phyloP scores from a whole-genome alignment of 2,329 filamentous ascomycete species.

The Fusarium austroafricanum region DNA sequence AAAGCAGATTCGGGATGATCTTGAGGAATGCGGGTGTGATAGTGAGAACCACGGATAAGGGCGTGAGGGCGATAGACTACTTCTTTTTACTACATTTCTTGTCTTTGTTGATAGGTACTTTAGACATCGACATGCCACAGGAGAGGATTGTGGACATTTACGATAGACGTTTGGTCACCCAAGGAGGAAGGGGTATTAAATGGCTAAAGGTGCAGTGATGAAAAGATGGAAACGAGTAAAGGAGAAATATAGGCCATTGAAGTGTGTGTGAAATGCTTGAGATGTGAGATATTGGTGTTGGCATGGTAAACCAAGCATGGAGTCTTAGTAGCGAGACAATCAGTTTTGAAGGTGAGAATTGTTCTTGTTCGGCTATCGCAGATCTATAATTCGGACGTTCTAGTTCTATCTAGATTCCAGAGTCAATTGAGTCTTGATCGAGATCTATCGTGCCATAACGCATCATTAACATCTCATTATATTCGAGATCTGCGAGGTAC shows the following conservation, averaged over 20 bases:
- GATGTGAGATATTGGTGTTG: too few species aligned
- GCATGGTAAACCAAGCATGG: too few species aligned
- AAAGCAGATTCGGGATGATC: conserved; percentile 19
- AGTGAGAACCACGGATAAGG: conserved; percentile 10
- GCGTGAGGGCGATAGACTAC: conserved; percentile 31
- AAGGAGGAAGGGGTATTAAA: conserved; percentile 7
- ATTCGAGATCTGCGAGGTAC: background rate
- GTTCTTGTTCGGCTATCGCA: background rate
- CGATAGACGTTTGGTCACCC: conserved; percentile 43
- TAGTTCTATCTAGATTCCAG: background rate
- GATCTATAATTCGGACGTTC: background rate
- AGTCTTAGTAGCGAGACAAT: background rate
- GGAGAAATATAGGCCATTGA: background rate
- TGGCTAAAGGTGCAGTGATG: background rate
- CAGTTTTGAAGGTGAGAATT: background rate
- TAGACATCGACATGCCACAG: conserved; percentile 42
- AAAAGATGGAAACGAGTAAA: background rate
- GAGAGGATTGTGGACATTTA: conserved; percentile 34
- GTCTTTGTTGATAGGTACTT: conserved; percentile 31
- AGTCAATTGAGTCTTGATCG: background rate
- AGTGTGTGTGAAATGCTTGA: background rate
- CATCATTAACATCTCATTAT: background rate
- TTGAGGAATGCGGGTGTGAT: conserved; percentile 23
- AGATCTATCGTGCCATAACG: background rate
- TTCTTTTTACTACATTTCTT: conserved; percentile 17